These are phyloP conservation scores for Hymenoscyphus repandus DNA, from an alignment of 2,329 filamentous ascomycete genomes.

Conservation along the genomic window DNA sequence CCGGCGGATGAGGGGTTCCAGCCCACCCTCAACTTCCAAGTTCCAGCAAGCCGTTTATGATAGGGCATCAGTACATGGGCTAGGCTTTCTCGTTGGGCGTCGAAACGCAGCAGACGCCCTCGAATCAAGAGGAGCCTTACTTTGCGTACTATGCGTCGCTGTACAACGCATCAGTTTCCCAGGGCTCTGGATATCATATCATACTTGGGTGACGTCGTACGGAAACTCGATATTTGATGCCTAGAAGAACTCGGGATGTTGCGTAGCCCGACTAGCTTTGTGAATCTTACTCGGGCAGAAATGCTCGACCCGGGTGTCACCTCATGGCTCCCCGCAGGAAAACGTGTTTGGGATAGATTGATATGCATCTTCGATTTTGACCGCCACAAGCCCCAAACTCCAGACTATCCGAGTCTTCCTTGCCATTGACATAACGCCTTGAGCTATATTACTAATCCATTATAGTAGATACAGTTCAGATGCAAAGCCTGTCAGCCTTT, in stretches of 20 bases:
- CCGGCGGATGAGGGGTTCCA: slow-evolving; percentile 5
- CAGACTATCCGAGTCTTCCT: slow-evolving; percentile 13
- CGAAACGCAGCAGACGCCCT: slow-evolving; percentile 25
- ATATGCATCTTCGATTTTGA: slow-evolving; percentile 13
- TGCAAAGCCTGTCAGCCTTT: neutral
- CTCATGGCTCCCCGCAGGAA: slow-evolving; percentile 16
- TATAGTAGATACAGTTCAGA: neutral
- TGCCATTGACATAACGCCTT: slow-evolving; percentile 22
- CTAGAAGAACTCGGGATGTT: slow-evolving; percentile 10
- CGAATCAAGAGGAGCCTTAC: slow-evolving; percentile 26
- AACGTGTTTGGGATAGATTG: slow-evolving; percentile 6
- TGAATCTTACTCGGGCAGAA: slow-evolving; percentile 18
- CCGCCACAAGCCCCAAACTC: slow-evolving; percentile 21
- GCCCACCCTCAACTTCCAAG: neutral
- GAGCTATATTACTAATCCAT: neutral
- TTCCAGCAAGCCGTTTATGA: slow-evolving; percentile 21
- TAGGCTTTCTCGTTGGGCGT: slow-evolving; percentile 26
- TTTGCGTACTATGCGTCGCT: slow-evolving; percentile 21
- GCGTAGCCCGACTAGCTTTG: slow-evolving; percentile 12
- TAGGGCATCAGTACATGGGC: slow-evolving; percentile 28
- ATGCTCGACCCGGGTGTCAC: slow-evolving; percentile 21
- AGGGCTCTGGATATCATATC: slow-evolving; percentile 18
- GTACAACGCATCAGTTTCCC: slow-evolving; percentile 46
- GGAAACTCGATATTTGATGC: slow-evolving; percentile 16
- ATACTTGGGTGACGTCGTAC: slow-evolving; percentile 23